These are phyloP conservation scores for Coemansia sp. DNA, from an alignment of 371 early-diverging fungal genomes.

Conservation along the genomic window DNA sequence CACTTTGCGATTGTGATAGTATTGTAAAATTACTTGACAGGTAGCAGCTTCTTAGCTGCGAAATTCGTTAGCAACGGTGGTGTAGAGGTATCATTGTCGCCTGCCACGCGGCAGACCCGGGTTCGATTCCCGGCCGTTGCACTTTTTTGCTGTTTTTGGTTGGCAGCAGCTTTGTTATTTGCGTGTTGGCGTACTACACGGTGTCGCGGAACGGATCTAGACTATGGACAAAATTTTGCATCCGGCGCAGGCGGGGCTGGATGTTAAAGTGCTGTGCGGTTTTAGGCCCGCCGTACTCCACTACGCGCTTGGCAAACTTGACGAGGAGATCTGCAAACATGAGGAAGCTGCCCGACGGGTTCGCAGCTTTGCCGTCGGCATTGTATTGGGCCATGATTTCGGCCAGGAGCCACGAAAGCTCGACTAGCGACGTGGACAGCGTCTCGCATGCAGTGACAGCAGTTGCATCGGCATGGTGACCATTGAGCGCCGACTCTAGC, in stretches of 20 bases:
- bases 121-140: constrained; percentile 42
- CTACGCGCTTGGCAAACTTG: constrained; percentile 30
- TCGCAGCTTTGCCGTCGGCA: constrained; percentile 14
- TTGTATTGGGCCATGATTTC: constrained; percentile 32
- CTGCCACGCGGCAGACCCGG: constrained; percentile 42
- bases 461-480: constrained; percentile 6
- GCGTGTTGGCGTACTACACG: neutral
- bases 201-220: neutral
- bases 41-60: neutral
- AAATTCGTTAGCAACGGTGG: constrained; percentile 16
- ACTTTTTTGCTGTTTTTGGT: constrained; percentile 8
- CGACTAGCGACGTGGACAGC: constrained; percentile 37
- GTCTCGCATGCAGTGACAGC: constrained; percentile 13
- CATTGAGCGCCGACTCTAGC: constrained; percentile 16
- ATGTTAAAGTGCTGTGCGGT: neutral
- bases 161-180: neutral
- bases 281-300: constrained; percentile 22
- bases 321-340: constrained; percentile 31
- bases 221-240: constrained; percentile 18
- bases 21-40: neutral
- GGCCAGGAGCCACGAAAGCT: constrained; percentile 38
- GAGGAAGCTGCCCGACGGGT: constrained; percentile 25
- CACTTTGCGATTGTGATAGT: neutral
- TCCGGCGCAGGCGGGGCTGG: constrained; percentile 18
- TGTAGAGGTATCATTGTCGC: constrained; percentile 39